Percentiles rank a stretch among this genome's conserved stretches.
phyloP scores from a whole-genome alignment of 345 rosid species.

The Eucalyptus sp. region DNA sequence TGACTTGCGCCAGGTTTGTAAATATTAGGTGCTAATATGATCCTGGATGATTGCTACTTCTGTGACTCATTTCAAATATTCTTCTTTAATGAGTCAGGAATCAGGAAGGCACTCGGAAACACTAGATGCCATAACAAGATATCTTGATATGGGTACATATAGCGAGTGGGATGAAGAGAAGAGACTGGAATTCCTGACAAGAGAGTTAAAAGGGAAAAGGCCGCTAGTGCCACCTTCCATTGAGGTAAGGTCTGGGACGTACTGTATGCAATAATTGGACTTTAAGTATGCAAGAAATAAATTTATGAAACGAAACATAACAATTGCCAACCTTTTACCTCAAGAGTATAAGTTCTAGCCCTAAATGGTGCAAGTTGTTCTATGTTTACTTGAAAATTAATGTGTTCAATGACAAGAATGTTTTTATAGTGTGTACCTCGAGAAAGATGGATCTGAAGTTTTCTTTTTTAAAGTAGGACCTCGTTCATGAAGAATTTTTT shows the following conservation, averaged over 20 bases:
- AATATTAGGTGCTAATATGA: background rate
- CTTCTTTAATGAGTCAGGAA: conserved; percentile 42
- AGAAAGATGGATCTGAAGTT: background rate
- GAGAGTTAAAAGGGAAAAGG: conserved; percentile 89
- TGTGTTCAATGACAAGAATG: background rate
- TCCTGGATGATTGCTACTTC: background rate
- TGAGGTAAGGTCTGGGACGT: conserved; percentile 33
- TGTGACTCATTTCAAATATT: background rate
- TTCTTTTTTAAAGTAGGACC: background rate
- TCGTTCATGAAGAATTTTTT: background rate
- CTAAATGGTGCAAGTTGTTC: background rate
- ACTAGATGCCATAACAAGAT: conserved; percentile 68
- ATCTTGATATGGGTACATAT: conserved; percentile 89
- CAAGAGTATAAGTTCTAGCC: background rate
- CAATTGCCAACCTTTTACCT: background rate
- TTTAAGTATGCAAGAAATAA: background rate
- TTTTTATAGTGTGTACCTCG: background rate
- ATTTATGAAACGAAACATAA: background rate
- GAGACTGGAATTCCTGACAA: conserved; percentile 69
- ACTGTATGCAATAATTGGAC: background rate
- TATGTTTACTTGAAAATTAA: background rate
- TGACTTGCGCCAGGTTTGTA: conserved; percentile 85
- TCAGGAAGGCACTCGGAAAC: conserved; percentile 85
- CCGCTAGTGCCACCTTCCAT: conserved; percentile 80
- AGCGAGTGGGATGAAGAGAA: conserved; percentile 97